Percentiles rank a stretch among this genome's conserved stretches.
phyloP scores from a whole-genome alignment of 2,329 filamentous ascomycete genomes.

The Gaeumannomyces sp. region DNA sequence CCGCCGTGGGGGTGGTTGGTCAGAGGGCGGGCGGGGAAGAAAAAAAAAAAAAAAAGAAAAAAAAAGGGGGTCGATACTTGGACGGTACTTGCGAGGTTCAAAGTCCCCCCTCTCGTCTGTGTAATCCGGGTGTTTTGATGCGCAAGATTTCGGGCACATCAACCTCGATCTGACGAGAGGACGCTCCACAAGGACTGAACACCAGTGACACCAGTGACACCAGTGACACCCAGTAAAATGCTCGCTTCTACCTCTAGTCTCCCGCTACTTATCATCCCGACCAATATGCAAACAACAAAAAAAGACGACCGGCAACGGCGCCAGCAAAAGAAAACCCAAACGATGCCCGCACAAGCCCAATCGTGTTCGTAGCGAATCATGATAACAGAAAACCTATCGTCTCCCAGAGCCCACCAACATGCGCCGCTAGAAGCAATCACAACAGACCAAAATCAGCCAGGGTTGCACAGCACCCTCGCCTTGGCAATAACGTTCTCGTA shows the following conservation, averaged over 20 bases:
- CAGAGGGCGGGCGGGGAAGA: not conserved
- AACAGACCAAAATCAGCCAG: not conserved
- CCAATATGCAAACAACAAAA: not conserved
- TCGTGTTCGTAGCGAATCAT: not conserved
- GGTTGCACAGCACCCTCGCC: slow-evolving; percentile 56
- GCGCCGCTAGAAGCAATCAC: not conserved
- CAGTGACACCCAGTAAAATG: not conserved
- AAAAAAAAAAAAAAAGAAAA: not conserved
- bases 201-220: not conserved
- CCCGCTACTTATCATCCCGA: not conserved
- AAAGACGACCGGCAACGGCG: not conserved
- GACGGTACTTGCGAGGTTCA: not conserved
- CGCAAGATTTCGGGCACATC: not conserved
- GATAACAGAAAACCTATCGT: not conserved
- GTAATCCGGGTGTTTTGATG: not conserved
- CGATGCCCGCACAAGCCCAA: not conserved
- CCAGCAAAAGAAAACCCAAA: not conserved
- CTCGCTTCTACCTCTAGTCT: not conserved
- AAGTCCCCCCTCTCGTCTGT: no score
- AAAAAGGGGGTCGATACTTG: not conserved
- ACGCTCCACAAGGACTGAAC: not conserved
- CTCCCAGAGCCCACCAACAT: not conserved
- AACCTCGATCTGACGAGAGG: not conserved
- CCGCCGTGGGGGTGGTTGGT: not conserved
- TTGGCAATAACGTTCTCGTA: slow-evolving; percentile 59